Evolutionary conservation across 176 grass and related monocot genomes (phyloP).

Genomic region (Tillandsia leiboldiana): DNA sequence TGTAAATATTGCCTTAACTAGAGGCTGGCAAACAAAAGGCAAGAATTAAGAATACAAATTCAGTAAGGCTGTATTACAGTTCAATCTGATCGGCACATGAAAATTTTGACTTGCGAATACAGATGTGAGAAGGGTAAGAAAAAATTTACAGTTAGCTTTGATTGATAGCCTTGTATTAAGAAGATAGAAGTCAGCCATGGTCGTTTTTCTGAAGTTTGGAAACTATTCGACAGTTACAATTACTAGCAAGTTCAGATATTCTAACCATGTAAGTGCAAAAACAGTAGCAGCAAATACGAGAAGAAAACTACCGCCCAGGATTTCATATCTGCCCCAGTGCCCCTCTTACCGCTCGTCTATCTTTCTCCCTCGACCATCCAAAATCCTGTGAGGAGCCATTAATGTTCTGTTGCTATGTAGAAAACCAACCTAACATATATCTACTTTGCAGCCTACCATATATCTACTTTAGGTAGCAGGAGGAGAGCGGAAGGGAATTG

Average conservation of each 20-base stretch:
- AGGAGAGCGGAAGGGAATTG: too few relatives aligned
- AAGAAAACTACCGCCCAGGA: too few relatives aligned
- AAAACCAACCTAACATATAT: too few relatives aligned
- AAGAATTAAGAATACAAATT: not conserved
- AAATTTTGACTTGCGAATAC: not conserved
- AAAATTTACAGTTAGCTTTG: too few relatives aligned
- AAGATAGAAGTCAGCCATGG: not conserved
- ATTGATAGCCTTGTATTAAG: not conserved
- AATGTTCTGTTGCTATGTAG: too few relatives aligned
- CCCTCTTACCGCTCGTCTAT: too few relatives aligned
- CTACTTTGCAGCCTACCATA: too few relatives aligned
- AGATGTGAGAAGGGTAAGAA: not conserved
- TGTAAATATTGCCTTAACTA: not conserved
- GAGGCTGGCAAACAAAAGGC: not conserved
- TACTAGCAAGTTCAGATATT: not conserved
- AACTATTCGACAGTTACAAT: not conserved
- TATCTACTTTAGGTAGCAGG: too few relatives aligned
- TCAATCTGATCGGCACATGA: not conserved
- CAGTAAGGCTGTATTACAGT: not conserved
- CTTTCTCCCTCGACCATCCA: too few relatives aligned
- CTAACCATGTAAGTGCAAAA: not conserved
- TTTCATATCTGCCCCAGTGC: too few relatives aligned
- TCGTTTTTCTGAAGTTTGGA: not conserved
- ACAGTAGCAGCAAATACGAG: not conserved
- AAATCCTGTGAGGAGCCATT: too few relatives aligned